Evolutionary conservation across 2,329 filamentous ascomycete genomes (phyloP), one percentile per base, ranked within the genome.

Genomic region (Cercospora sp.): DNA sequence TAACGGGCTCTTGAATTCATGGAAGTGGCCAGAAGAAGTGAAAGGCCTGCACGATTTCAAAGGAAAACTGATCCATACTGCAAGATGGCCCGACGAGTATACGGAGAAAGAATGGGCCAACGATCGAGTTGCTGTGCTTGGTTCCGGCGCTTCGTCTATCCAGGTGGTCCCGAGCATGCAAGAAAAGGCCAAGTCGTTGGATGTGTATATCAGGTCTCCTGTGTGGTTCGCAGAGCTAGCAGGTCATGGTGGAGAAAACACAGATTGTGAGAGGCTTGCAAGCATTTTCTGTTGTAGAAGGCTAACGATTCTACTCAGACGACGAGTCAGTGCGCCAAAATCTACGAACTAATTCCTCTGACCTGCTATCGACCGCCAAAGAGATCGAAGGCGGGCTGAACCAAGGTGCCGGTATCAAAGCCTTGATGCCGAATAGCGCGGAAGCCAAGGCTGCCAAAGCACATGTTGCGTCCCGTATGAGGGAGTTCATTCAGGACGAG

Each of bases 341-440:
- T 3, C 48, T 53, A 28, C 48, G 48, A 10, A 53, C 23, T n/a
- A 64, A 65, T 23, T 53, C 55, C 13, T 30, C 36, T 45, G 48
- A 59, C 13, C 20, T 68, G 20, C 20, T 68, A n/a, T 51, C 23
- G 8, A 53, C 33, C 7, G 63, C 63, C 23, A 65, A 60, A 48
- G 28, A 30, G 3, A 65, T 68, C 39, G 66, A 68, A 48, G 57
- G 63, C n/a, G 63, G 62, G 5, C 58, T 68, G 6, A 68, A 68
- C 57, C 39, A 64, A 16, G 20, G 59, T 9, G 20, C 59, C 30
- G 66, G 61, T 30, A 68, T 68, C 66, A 68, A 65, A 45, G 66
- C 66, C 55, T 61, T 68, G 63, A 65, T 62, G 48, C 48, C 48
- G 13, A 53, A 53, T 53, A 53, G 48, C 20, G 48, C 48, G 6